These are phyloP conservation scores for Termitomyces sp. DNA, from an alignment of 768 basidiomycete genomes.

Conservation along the genomic window DNA sequence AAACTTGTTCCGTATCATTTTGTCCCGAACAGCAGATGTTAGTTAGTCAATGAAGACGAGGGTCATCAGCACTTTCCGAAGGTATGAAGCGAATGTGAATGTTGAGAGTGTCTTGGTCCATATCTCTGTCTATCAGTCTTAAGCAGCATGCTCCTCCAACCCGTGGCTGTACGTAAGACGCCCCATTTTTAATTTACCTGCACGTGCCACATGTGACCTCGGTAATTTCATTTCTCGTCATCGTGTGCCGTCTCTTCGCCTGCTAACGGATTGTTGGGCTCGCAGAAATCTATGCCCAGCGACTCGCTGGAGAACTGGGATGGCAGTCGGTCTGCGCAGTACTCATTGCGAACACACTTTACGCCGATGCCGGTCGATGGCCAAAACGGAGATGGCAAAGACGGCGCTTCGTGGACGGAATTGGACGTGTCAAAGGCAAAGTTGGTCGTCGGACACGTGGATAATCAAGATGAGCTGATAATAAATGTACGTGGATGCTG, in stretches of 20 bases:
- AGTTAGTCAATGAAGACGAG: no score
- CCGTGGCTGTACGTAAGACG: no score
- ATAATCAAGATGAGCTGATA: not conserved
- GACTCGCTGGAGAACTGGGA: slow-evolving; percentile 16
- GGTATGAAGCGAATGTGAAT: no score
- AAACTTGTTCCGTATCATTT: no score
- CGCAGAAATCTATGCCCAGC: slow-evolving; percentile 9
- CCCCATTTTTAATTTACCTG: not conserved
- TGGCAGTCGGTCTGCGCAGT: slow-evolving; percentile 4
- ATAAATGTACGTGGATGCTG: not conserved
- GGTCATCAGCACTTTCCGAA: no score
- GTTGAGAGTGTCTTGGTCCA: no score
- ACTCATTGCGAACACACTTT: not conserved
- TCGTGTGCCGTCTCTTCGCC: not conserved
- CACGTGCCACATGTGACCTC: slow-evolving; percentile 2
- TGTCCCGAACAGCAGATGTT: no score
- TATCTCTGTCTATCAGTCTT: no score
- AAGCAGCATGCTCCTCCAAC: no score
- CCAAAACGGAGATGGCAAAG: not conserved
- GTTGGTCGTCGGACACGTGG: not conserved
- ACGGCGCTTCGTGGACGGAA: not conserved
- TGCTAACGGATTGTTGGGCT: not conserved
- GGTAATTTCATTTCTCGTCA: not conserved
- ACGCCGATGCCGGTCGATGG: not conserved
- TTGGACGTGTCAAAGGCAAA: slow-evolving; percentile 3